Evolutionary conservation across 1,284 basidiomycete species (phyloP).

Genomic region (Papiliotrema laurentii): DNA sequence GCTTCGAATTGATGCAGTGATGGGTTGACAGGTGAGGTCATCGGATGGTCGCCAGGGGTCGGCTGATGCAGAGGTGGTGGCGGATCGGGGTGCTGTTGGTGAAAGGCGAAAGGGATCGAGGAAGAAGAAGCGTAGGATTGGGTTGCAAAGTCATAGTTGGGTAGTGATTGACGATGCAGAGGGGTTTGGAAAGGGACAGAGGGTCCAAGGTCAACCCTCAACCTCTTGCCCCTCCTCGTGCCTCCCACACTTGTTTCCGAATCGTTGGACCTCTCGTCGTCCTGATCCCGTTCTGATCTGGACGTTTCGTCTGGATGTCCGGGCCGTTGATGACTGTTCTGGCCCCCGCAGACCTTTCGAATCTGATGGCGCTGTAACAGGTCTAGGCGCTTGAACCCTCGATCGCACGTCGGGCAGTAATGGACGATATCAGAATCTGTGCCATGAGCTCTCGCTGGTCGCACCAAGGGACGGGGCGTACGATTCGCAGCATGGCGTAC

Average conservation of each 20-base stretch:
- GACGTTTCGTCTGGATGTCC: neutral
- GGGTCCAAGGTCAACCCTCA: neutral
- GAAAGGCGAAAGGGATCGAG: no score
- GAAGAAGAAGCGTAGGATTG: no score
- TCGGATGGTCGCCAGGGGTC: no score
- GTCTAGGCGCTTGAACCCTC: constrained; percentile 37
- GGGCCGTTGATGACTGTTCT: neutral
- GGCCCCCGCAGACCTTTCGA: constrained; percentile 30
- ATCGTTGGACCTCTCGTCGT: neutral
- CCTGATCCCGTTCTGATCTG: neutral
- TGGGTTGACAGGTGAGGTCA: no score
- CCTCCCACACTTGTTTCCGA: neutral
- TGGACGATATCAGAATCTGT: constrained; percentile 27
- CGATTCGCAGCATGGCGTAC: constrained; percentile 40
- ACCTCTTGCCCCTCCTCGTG: neutral
- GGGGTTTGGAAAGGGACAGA: neutral
- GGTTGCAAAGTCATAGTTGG: no score
- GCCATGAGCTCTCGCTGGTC: neutral
- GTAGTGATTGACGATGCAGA: no score
- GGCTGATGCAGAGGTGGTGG: no score
- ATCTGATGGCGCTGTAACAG: constrained; percentile 37
- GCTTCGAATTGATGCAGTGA: no score
- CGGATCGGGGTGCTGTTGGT: no score
- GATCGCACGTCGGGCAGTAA: constrained; percentile 26
- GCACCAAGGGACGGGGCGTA: constrained; percentile 11